phyloP scores from a whole-genome alignment of 495 filamentous ascomycete genomes.

The Daldinia bambusicola region DNA sequence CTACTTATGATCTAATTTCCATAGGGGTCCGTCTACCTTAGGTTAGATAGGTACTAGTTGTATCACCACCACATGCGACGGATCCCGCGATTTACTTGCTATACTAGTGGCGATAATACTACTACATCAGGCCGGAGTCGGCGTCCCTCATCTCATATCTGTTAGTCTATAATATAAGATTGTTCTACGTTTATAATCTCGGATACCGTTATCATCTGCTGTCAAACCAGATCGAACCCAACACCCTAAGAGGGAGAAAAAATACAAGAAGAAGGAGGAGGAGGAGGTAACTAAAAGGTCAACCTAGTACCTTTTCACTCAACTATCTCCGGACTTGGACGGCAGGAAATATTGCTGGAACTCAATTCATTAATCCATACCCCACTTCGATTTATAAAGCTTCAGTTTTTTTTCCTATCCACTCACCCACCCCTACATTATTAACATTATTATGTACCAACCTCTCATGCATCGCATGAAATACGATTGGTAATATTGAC shows the following conservation, averaged over 20 bases:
- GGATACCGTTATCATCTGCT: slow-evolving; percentile 10
- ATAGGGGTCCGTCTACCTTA: slow-evolving; percentile 2
- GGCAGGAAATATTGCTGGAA: neutral
- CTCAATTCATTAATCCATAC: slow-evolving; percentile 5
- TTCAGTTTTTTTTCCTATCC: slow-evolving; percentile 35
- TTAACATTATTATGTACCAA: no score
- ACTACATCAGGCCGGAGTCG: slow-evolving; percentile 3
- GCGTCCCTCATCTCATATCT: neutral
- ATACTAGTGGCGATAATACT: slow-evolving; percentile 20
- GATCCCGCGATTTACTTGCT: slow-evolving; percentile 2
- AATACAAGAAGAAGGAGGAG: no score
- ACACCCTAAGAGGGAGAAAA: neutral
- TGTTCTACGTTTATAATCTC: neutral
- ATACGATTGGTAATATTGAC: slow-evolving; percentile 39
- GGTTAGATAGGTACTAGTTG: neutral
- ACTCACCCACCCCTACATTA: slow-evolving; percentile 5
- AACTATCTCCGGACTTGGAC: slow-evolving; percentile 4
- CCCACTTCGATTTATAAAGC: slow-evolving; percentile 39
- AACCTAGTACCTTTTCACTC: slow-evolving; percentile 18
- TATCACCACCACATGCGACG: slow-evolving; percentile 22
- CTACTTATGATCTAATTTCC: neutral
- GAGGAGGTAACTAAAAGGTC: no score
- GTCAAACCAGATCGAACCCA: slow-evolving; percentile 10
- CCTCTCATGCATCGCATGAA: slow-evolving; percentile 8
- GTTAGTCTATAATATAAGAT: neutral